A percentile compares a stretch with the other conserved stretches of the same genome.
These are phyloP conservation scores for Lipomyces kockii DNA, from an alignment of 805 yeast genomes.

Conservation along the genomic window DNA sequence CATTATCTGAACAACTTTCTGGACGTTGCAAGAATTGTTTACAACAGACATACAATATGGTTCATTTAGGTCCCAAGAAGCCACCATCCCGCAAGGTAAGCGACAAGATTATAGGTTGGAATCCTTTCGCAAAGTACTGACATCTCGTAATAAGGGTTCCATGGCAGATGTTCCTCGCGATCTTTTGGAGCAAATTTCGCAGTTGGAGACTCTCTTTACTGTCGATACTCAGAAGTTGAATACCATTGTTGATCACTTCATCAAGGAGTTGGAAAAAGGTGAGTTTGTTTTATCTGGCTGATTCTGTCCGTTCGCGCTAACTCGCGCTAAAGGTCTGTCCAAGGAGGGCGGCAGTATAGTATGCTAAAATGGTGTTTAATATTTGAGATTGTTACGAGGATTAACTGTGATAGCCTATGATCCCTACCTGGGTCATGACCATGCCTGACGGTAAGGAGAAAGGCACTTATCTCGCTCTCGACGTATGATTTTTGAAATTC, in stretches of 20 bases:
- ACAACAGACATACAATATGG: conserved; percentile 54
- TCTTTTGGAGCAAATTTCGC: conserved; percentile 60
- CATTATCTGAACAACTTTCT: background rate
- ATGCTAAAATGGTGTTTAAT: conserved; percentile 10
- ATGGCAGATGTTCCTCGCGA: conserved; percentile 69
- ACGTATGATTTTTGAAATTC: conserved; percentile 44
- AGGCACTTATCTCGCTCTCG: conserved; percentile 91
- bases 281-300: conserved; percentile 47
- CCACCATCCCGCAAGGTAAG: conserved; percentile 76
- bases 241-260: conserved; percentile 74
- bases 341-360: conserved; percentile 43
- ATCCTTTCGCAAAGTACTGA: background rate
- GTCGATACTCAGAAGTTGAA: conserved; percentile 65
- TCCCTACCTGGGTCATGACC: conserved; percentile 94
- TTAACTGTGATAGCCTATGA: conserved; percentile 68
- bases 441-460: conserved; percentile 89
- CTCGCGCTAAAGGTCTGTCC: conserved; percentile 29
- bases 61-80: conserved; percentile 80
- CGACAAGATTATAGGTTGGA: background rate
- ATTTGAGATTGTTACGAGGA: background rate
- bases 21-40: background rate
- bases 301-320: background rate
- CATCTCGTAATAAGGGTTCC: conserved; percentile 51
- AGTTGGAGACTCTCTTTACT: conserved; percentile 64
- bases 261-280: conserved; percentile 80